phyloP scores from a whole-genome alignment of 2,329 filamentous ascomycete species.

The Colletotrichum sp. region DNA sequence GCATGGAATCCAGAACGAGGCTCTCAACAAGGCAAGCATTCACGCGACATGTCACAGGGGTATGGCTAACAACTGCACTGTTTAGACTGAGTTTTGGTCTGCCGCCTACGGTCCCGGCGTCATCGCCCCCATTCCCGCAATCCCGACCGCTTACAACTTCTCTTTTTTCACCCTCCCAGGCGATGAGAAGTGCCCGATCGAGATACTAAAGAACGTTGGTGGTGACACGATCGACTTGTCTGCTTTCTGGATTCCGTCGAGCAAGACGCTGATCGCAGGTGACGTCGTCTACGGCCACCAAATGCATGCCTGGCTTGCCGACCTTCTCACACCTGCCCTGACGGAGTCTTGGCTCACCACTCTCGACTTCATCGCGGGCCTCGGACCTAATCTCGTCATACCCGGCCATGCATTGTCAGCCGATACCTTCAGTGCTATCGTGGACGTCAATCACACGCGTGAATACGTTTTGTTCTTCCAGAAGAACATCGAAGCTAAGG shows the following conservation, averaged over 20 bases:
- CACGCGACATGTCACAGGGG: neutral
- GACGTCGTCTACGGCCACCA: constrained; percentile 11
- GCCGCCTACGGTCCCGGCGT: neutral
- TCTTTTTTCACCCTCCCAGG: constrained; percentile 9
- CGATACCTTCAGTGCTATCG: neutral
- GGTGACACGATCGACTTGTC: constrained; percentile 9
- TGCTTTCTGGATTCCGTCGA: constrained; percentile 10
- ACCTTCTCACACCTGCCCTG: constrained; percentile 3
- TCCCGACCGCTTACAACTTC: constrained; percentile 10
- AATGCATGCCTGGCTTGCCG: constrained; percentile 16
- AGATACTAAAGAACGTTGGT: neutral
- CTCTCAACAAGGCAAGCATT: neutral
- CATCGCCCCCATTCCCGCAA: neutral
- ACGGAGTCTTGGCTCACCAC: constrained; percentile 7
- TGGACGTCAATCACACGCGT: neutral
- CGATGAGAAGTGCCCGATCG: neutral
- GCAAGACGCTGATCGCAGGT: neutral
- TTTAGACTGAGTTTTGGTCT: neutral
- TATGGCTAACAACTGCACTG: neutral
- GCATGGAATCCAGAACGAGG: neutral
- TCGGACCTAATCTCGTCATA: neutral
- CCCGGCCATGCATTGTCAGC: constrained; percentile 1
- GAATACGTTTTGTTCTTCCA: constrained; percentile 8
- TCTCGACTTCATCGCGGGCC: neutral
- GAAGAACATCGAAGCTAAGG: constrained; percentile 8